Evolutionary conservation across 2,329 filamentous ascomycete species (phyloP).

Genomic region (Achaetomium macrosporum): DNA sequence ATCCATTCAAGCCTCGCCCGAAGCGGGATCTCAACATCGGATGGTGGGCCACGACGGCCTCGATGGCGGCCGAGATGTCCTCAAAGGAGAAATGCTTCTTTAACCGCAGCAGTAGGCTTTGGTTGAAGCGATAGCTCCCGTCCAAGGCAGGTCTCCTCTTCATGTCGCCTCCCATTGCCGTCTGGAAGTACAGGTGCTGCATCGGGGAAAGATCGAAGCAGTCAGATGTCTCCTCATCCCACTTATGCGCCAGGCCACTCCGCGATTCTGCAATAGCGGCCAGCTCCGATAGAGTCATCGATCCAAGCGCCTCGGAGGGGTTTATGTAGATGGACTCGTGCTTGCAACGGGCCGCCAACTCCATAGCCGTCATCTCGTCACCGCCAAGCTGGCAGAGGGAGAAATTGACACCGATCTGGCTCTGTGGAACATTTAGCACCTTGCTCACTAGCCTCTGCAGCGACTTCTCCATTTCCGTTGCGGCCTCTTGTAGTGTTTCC

Average conservation of each 20-base stretch:
- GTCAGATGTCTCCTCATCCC: constrained; percentile 31
- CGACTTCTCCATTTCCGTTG: constrained; percentile 35
- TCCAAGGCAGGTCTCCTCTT: constrained; percentile 28
- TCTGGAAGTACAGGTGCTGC: constrained; percentile 49
- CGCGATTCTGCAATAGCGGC: constrained; percentile 32
- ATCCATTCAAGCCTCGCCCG: constrained; percentile 31
- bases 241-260: constrained; percentile 27
- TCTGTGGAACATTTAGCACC: constrained; percentile 33
- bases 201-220: constrained; percentile 47
- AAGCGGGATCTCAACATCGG: constrained; percentile 48
- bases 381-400: constrained; percentile 38
- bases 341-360: constrained; percentile 35
- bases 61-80: constrained; percentile 43
- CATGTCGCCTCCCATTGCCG: constrained; percentile 35
- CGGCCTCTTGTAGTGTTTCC: constrained; percentile 31
- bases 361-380: constrained; percentile 35
- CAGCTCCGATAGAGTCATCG: constrained; percentile 35
- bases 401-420: constrained; percentile 39
- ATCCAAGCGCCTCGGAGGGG: constrained; percentile 34
- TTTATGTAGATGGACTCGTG: constrained; percentile 35
- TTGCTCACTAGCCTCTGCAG: constrained; percentile 35
- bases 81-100: constrained; percentile 36
- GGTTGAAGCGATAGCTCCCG: constrained; percentile 44
- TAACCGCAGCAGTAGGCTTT: constrained; percentile 43
- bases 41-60: constrained; percentile 45